A percentile compares a stretch with the other conserved stretches of the same genome.
phyloP scores from a whole-genome alignment of 2,329 filamentous ascomycete species.

The Triangularia verruculosa region DNA sequence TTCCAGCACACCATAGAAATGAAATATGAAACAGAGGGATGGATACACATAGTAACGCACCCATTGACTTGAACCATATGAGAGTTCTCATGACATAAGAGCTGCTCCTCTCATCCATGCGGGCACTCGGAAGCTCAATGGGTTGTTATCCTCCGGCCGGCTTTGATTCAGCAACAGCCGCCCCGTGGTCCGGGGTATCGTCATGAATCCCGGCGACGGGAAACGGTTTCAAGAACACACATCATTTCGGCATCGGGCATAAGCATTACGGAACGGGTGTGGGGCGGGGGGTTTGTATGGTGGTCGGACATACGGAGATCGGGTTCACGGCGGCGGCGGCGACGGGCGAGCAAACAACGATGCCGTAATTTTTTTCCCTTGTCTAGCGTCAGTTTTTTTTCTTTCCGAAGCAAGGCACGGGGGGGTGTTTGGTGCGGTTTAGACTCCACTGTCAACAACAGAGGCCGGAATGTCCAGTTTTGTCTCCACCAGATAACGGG shows the following conservation, averaged over 20 bases:
- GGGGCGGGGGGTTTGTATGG: no score
- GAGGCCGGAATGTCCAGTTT: neutral
- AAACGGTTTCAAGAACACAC: no score
- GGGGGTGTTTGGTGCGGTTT: neutral
- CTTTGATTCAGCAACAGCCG: no score
- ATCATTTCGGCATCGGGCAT: no score
- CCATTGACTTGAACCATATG: neutral
- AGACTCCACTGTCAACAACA: constrained; percentile 3
- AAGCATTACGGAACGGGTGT: neutral
- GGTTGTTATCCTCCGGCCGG: no score
- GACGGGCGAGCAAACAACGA: no score
- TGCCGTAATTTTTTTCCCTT: neutral
- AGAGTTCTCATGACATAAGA: no score
- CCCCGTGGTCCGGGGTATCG: neutral
- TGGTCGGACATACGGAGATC: neutral
- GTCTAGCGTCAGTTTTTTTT: neutral
- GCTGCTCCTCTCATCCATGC: no score
- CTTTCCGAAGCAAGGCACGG: neutral
- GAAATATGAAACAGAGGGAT: neutral
- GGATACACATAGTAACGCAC: neutral
- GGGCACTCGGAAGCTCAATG: no score
- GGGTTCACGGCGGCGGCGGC: no score
- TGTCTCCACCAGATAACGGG: constrained; percentile 3
- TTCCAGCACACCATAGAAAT: neutral
- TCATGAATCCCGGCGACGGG: neutral